phyloP scores from a whole-genome alignment of 306 rosid genomes.

The Citrullus colocynthis region DNA sequence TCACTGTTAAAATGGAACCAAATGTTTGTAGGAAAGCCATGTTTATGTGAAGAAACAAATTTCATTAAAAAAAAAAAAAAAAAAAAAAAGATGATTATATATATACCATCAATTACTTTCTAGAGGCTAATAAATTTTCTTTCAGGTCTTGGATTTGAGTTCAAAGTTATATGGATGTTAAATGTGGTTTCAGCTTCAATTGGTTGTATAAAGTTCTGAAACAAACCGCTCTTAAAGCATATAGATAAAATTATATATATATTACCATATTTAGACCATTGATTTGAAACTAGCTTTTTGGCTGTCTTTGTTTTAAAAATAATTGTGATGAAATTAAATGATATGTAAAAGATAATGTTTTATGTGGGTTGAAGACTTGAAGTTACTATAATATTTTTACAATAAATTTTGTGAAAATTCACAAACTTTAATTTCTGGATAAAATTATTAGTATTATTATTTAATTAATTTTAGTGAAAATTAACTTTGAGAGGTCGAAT shows the following conservation, averaged over 20 bases:
- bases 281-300: not conserved
- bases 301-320: not conserved
- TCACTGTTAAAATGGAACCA: slow-evolving; percentile 17
- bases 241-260: not conserved
- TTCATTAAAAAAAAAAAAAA: not conserved
- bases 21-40: slow-evolving; percentile 21
- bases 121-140: not conserved
- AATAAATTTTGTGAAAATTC: too few species aligned
- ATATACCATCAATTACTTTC: not conserved
- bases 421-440: too few species aligned
- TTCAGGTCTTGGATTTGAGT: not conserved
- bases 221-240: not conserved
- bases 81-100: not conserved
- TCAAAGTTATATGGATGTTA: not conserved
- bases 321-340: not conserved
- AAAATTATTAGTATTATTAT: too few species aligned
- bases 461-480: too few species aligned
- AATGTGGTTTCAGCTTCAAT: not conserved
- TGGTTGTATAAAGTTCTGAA: not conserved
- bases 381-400: not conserved
- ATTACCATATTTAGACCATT: not conserved
- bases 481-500: too few species aligned
- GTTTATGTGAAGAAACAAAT: slow-evolving; percentile 10
- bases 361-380: not conserved
- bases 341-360: not conserved